Percentiles rank a stretch among this genome's conserved stretches.
Conservation (phyloP, 2,329 filamentous ascomycete species). For the Teratosphaeria viscida region DNA sequence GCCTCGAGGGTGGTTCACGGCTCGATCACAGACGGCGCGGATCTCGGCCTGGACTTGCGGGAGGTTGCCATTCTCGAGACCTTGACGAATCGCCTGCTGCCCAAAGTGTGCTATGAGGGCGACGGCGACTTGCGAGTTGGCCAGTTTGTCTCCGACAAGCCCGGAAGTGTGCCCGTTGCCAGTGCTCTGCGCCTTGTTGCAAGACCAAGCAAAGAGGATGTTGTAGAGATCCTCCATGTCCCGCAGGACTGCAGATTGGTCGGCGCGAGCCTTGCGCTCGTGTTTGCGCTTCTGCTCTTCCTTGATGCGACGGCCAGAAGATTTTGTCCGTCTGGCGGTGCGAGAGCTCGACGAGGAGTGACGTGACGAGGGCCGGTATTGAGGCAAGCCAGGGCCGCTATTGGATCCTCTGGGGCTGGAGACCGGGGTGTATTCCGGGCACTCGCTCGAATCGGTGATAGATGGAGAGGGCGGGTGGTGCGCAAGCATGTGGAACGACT, state of each 20-base stretch:
- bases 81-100: background rate
- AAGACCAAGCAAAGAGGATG: background rate
- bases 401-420: background rate
- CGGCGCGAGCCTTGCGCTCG: background rate
- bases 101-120: background rate
- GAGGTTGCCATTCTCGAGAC: background rate
- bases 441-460: background rate
- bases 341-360: background rate
- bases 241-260: background rate
- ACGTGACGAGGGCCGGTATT: background rate
- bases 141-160: background rate
- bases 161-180: background rate
- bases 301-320: background rate
- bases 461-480: background rate
- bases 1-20: background rate
- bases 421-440: background rate
- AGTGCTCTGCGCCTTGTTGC: background rate
- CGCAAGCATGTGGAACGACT: background rate
- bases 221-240: background rate
- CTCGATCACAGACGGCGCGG: background rate
- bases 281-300: background rate
- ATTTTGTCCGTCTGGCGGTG: background rate
- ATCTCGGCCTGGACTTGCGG: background rate
- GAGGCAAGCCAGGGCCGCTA: background rate
- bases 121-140: background rate